phyloP scores from a whole-genome alignment of 2,329 filamentous ascomycete genomes.

The Triangularia verruculosa region DNA sequence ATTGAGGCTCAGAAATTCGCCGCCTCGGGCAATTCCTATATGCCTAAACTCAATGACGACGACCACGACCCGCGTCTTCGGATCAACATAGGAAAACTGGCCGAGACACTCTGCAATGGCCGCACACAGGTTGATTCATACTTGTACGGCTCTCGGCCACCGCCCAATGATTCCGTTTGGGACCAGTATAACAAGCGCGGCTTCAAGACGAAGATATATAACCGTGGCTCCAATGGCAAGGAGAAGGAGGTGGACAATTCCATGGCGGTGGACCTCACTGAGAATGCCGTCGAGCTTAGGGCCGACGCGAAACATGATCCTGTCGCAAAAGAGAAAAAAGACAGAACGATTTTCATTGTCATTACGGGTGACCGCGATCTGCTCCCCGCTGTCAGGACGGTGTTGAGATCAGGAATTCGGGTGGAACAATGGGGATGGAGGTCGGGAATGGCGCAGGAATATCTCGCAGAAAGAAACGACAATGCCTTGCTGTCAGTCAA shows the following conservation, averaged over 20 bases:
- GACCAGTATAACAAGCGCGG: constrained; percentile 20
- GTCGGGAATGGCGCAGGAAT: constrained; percentile 24
- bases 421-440: constrained; percentile 32
- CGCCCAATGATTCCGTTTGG: constrained; percentile 29
- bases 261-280: constrained; percentile 25
- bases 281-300: constrained; percentile 18
- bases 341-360: constrained; percentile 24
- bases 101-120: constrained; percentile 19
- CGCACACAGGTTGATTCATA: constrained; percentile 21
- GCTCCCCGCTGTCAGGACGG: constrained; percentile 23
- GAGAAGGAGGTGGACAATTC: constrained; percentile 31
- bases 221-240: constrained; percentile 20
- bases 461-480: constrained; percentile 11
- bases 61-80: constrained; percentile 26
- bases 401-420: constrained; percentile 22
- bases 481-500: constrained; percentile 12
- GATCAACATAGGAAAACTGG: constrained; percentile 24
- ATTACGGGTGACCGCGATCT: constrained; percentile 31
- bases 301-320: constrained; percentile 6
- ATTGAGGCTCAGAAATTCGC: constrained; percentile 28
- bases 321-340: constrained; percentile 2
- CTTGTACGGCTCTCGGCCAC: constrained; percentile 30
- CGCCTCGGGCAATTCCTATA: constrained; percentile 21
- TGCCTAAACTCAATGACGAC: constrained; percentile 27
- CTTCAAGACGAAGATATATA: neutral